Conservation (phyloP, 108 stramenopile species). For the Fistulifera pelliculosa region DNA sequence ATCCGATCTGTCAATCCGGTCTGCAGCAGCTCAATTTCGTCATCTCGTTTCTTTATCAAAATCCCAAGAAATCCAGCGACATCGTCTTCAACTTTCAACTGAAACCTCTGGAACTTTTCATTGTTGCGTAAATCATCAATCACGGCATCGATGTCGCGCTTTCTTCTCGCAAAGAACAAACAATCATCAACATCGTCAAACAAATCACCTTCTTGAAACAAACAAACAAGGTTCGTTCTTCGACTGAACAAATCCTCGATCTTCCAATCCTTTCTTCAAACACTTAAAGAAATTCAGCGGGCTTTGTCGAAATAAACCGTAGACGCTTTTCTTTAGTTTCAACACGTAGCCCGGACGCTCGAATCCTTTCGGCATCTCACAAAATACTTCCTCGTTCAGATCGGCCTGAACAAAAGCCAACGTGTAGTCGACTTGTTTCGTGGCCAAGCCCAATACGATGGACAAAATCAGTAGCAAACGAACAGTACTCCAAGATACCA, state of each 20-base stretch:
- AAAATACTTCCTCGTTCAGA: conserved; percentile 6
- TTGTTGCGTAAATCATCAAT: too few species aligned
- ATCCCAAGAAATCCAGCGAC: conserved; percentile 28
- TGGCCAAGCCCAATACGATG: conserved; percentile 1
- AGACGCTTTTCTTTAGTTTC: conserved; percentile 19
- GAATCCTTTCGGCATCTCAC: conserved; percentile 16
- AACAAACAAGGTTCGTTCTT: conserved; percentile 13
- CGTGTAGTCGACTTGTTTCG: conserved; percentile 9
- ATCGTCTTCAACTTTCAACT: conserved; percentile 24
- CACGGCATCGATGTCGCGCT: conserved; percentile 8
- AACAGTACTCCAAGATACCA: conserved; percentile 14
- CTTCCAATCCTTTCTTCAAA: conserved; percentile 16
- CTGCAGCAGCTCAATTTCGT: conserved; percentile 33
- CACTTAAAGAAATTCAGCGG: conserved; percentile 33
- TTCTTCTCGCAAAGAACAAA: conserved; percentile 28
- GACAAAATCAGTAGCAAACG: conserved; percentile 7
- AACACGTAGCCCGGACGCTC: conserved; percentile 2
- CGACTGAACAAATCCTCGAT: background rate
- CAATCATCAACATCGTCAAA: conserved; percentile 31
- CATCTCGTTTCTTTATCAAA: conserved; percentile 15
- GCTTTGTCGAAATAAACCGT: conserved; percentile 17
- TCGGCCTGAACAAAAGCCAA: conserved; percentile 16
- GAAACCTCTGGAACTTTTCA: conserved; percentile 4
- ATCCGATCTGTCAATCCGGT: conserved; percentile 30
- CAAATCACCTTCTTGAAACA: conserved; percentile 24